Conservation (phyloP, 2,329 filamentous ascomycete genomes). For the Fusarium heterosporum region DNA sequence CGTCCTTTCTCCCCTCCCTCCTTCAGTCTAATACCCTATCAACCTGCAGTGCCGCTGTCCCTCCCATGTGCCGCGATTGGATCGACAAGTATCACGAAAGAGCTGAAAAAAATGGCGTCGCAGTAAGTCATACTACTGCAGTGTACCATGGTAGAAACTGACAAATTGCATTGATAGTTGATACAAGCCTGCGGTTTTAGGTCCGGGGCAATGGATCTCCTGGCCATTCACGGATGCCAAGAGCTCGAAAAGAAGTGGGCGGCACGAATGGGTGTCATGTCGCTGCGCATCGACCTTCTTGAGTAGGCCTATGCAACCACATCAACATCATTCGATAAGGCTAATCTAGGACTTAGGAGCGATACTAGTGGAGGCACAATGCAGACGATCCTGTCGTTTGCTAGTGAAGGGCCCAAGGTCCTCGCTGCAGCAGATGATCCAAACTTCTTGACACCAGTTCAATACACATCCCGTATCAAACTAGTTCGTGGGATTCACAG, state of each 20-base stretch:
- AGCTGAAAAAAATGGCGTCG: not conserved
- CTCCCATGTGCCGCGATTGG: not conserved
- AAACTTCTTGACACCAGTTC: not conserved
- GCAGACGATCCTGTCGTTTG: not conserved
- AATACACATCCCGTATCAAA: not conserved
- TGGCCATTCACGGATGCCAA: not conserved
- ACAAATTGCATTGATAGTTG: not conserved
- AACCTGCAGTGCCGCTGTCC: not conserved
- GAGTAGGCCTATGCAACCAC: no score
- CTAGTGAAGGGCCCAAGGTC: not conserved
- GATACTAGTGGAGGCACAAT: not conserved
- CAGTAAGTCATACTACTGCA: not conserved
- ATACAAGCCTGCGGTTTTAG: not conserved
- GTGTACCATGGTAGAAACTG: not conserved
- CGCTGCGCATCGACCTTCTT: not conserved
- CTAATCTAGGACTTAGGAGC: no score
- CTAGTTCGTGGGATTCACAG: not conserved
- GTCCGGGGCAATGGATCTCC: not conserved
- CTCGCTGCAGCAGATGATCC: not conserved
- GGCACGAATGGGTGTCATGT: not conserved
- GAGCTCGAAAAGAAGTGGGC: not conserved
- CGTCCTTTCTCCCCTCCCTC: not conserved
- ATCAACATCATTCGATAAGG: no score
- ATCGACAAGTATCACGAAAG: not conserved
- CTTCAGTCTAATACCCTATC: not conserved